Percentiles rank a stretch among this genome's conserved stretches.
phyloP scores from a whole-genome alignment of 2,329 filamentous ascomycete species.

The Pyricularia sp. region DNA sequence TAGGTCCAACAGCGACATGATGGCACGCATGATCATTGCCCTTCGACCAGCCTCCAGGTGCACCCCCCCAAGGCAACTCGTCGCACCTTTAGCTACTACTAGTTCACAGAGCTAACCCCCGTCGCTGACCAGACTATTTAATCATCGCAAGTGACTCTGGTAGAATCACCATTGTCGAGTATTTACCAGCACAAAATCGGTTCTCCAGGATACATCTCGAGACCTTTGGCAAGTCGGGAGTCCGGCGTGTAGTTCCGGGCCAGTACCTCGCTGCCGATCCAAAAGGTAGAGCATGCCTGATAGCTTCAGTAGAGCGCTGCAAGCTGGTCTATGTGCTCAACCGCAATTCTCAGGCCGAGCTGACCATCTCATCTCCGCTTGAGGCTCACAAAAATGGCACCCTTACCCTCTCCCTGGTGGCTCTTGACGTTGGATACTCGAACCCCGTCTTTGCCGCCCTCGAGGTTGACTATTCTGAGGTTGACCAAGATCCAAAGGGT shows the following conservation, averaged over 20 bases:
- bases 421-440: conserved; percentile 89
- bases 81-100: neutral
- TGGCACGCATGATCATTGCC: neutral
- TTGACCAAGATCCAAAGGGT: conserved; percentile 81
- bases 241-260: conserved; percentile 84
- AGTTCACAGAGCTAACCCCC: neutral
- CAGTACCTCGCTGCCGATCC: conserved; percentile 94
- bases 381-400: conserved; percentile 92
- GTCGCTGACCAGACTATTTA: conserved; percentile 61
- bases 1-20: conserved; percentile 20
- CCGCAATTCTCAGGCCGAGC: conserved; percentile 82
- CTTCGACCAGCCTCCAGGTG: neutral
- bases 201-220: conserved; percentile 88
- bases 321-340: conserved; percentile 98
- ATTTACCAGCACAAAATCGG: conserved; percentile 69
- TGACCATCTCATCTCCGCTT: conserved; percentile 92
- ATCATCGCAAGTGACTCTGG: conserved; percentile 93
- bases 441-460: conserved; percentile 93
- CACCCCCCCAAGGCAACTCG: neutral
- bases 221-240: conserved; percentile 94
- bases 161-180: conserved; percentile 87
- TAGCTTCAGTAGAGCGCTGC: conserved; percentile 94
- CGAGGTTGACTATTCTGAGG: conserved; percentile 84
- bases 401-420: conserved; percentile 75
- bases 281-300: conserved; percentile 86